phyloP scores from a whole-genome alignment of 2,329 filamentous ascomycete genomes.

The Penicillium digitatum region DNA sequence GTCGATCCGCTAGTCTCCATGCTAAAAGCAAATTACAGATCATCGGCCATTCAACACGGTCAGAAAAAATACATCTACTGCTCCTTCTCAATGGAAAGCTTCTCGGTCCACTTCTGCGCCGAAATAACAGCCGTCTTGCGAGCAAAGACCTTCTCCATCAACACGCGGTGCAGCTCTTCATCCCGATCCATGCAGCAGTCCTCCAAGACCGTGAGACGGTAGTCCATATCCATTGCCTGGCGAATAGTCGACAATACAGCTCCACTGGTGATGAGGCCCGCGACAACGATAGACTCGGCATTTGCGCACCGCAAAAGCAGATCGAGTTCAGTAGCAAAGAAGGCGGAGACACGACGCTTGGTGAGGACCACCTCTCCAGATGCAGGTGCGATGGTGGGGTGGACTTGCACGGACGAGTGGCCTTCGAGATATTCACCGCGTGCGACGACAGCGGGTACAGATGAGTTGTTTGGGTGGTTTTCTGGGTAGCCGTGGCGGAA shows the following conservation, averaged over 20 bases:
- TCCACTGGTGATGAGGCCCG: constrained; percentile 35
- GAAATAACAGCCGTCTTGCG: constrained; percentile 28
- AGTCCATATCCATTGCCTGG: constrained; percentile 38
- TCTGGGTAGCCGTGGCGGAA: constrained; percentile 36
- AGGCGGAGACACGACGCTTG: constrained; percentile 38
- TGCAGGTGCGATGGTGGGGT: constrained; percentile 17
- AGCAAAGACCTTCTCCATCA: constrained; percentile 35
- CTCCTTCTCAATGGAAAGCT: not conserved
- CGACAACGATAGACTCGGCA: constrained; percentile 30
- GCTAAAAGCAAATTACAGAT: not conserved
- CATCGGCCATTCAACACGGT: not conserved
- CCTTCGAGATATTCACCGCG: constrained; percentile 26
- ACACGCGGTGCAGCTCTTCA: constrained; percentile 31
- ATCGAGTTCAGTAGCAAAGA: constrained; percentile 36
- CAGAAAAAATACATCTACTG: not conserved
- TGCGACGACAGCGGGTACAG: constrained; percentile 15
- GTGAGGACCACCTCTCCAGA: constrained; percentile 31
- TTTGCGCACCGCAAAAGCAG: constrained; percentile 31
- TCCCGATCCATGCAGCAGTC: constrained; percentile 38
- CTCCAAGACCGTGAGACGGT: constrained; percentile 31
- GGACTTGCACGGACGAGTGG: constrained; percentile 18
- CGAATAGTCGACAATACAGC: constrained; percentile 39
- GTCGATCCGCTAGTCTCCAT: not conserved
- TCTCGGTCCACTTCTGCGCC: constrained; percentile 28
- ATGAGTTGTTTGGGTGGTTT: constrained; percentile 23